phyloP scores from a whole-genome alignment of 2,329 filamentous ascomycete species.

The Xylaria sp. region DNA sequence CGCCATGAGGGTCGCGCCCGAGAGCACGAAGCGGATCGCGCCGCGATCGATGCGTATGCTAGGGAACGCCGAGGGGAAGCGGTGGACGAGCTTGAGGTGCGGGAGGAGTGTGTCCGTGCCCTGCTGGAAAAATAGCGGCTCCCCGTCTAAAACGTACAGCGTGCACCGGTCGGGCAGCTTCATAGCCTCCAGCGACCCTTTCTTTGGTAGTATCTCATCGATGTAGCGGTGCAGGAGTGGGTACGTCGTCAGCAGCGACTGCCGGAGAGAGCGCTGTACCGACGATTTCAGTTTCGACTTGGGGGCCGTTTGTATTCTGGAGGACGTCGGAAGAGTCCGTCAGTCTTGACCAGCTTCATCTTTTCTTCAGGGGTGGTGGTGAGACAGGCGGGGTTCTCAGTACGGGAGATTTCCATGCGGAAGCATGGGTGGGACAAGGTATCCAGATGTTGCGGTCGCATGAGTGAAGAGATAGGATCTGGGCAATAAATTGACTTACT shows the following conservation, averaged over 20 bases:
- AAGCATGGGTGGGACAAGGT: not conserved
- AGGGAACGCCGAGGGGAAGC: constrained; percentile 86
- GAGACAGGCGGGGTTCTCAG: constrained; percentile 26
- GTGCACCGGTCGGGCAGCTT: constrained; percentile 92
- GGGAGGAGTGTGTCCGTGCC: constrained; percentile 80
- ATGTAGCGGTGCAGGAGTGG: constrained; percentile 87
- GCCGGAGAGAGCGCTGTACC: constrained; percentile 86
- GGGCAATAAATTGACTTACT: constrained; percentile 64
- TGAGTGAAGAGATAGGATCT: not conserved
- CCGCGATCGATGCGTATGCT: constrained; percentile 92
- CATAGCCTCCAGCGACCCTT: constrained; percentile 87
- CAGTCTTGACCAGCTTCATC: not conserved
- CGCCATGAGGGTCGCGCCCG: constrained; percentile 94
- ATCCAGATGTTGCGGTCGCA: not conserved
- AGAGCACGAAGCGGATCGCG: constrained; percentile 95
- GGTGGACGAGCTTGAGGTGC: constrained; percentile 88
- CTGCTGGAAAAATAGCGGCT: constrained; percentile 92
- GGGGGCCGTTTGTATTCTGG: constrained; percentile 77
- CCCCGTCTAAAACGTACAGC: constrained; percentile 83
- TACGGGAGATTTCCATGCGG: not conserved
- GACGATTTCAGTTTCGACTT: constrained; percentile 99
- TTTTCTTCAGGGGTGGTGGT: not conserved
- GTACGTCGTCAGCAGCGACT: constrained; percentile 84
- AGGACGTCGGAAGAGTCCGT: constrained; percentile 10
- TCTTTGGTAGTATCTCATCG: constrained; percentile 95